Percentiles rank a stretch among this genome's conserved stretches.
Conservation (phyloP, 345 rosid species). For the Eucalyptus polybractea region DNA sequence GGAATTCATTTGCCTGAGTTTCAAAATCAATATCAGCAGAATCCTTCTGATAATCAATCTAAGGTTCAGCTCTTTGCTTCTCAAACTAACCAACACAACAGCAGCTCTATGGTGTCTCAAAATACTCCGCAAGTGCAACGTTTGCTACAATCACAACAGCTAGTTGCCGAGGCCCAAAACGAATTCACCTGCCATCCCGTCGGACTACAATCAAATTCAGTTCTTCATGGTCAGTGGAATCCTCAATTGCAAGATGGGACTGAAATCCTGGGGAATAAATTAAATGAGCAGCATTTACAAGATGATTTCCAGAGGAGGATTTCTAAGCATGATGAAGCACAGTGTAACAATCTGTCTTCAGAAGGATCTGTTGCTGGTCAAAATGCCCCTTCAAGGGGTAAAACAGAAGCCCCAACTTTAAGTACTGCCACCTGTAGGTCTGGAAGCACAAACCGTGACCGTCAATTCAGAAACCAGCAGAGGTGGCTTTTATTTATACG, state of each 20-base stretch:
- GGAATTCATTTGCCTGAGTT: conserved; percentile 43
- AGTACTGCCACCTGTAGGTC: conserved; percentile 27
- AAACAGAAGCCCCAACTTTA: conserved; percentile 27
- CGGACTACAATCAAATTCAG: conserved; percentile 41
- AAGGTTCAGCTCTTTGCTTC: conserved; percentile 24
- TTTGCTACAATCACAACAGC: conserved; percentile 37
- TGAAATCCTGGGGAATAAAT: conserved; percentile 28
- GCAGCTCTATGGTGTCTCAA: conserved; percentile 30
- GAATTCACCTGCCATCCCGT: conserved; percentile 28
- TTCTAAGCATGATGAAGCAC: conserved; percentile 71
- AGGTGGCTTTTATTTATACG: conserved; percentile 82
- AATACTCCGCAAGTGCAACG: conserved; percentile 53
- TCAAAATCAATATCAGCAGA: conserved; percentile 66
- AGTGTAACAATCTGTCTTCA: conserved; percentile 45
- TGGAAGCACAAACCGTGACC: conserved; percentile 42
- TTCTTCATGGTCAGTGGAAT: conserved; percentile 47
- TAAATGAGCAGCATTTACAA: conserved; percentile 57
- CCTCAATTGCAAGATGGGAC: conserved; percentile 43
- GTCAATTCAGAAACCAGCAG: conserved; percentile 55
- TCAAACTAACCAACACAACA: conserved; percentile 28
- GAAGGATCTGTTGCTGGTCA: conserved; percentile 46
- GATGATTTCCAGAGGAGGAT: conserved; percentile 70
- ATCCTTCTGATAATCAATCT: conserved; percentile 34
- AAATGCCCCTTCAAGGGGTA: conserved; percentile 28
- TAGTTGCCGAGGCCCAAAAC: conserved; percentile 36